Percentiles rank a stretch among this genome's conserved stretches.
These are phyloP conservation scores for Cytospora piceae DNA, from an alignment of 2,329 filamentous ascomycete genomes.

Conservation along the genomic window DNA sequence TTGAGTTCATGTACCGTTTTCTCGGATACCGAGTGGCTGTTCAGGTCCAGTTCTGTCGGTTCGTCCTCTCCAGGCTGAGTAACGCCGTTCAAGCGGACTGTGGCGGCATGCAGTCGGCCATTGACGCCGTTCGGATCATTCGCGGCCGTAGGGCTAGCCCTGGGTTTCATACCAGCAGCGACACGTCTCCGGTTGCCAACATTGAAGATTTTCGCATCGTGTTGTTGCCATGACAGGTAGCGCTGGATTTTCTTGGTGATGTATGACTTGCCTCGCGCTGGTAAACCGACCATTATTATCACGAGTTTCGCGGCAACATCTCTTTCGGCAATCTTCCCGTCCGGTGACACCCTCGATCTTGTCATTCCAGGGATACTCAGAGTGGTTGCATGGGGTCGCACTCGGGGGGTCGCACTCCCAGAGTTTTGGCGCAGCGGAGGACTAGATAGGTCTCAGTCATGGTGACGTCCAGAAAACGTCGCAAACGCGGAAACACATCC, in stretches of 20 bases:
- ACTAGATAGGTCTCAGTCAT: slow-evolving; percentile 44
- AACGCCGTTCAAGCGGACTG: slow-evolving; percentile 61
- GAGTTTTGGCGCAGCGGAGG: slow-evolving; percentile 74
- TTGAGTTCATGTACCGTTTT: slow-evolving; percentile 27
- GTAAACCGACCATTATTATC: slow-evolving; percentile 97
- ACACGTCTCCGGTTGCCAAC: slow-evolving; percentile 89
- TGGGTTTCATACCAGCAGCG: slow-evolving; percentile 60
- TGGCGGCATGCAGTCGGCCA: slow-evolving; percentile 56
- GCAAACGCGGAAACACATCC: slow-evolving; percentile 17
- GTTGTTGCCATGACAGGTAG: slow-evolving; percentile 96
- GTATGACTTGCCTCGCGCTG: slow-evolving; percentile 95
- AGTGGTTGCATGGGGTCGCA: slow-evolving; percentile 85
- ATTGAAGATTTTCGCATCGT: slow-evolving; percentile 96
- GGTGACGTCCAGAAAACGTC: slow-evolving; percentile 18
- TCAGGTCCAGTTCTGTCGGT: slow-evolving; percentile 46
- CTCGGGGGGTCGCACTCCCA: slow-evolving; percentile 74
- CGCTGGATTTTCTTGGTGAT: slow-evolving; percentile 97
- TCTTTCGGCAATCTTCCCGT: slow-evolving; percentile 88
- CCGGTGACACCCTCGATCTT: slow-evolving; percentile 90
- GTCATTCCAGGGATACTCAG: slow-evolving; percentile 97
- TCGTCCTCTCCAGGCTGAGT: slow-evolving; percentile 45
- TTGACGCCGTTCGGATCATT: slow-evolving; percentile 42
- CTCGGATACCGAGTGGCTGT: slow-evolving; percentile 31
- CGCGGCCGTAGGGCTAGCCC: slow-evolving; percentile 39
- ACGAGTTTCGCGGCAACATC: slow-evolving; percentile 97